Percentiles rank a stretch among this genome's conserved stretches.
phyloP scores from a whole-genome alignment of 352 stramenopile genomes.

The Pythium monospermum region DNA sequence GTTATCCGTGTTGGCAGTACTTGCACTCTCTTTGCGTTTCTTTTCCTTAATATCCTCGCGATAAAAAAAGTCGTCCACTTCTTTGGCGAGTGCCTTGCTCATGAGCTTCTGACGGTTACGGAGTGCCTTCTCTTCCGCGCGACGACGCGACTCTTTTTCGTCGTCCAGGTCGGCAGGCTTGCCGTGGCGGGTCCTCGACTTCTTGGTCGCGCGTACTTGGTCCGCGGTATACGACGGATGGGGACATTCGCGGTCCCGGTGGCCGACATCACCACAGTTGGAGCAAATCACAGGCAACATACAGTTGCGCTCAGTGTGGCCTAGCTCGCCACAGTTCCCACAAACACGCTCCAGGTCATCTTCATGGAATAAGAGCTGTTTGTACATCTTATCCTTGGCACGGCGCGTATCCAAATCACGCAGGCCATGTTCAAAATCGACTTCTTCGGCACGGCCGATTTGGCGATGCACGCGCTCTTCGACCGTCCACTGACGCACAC shows the following conservation, averaged over 20 bases:
- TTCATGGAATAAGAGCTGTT: conserved; percentile 52
- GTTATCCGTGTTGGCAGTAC: no score
- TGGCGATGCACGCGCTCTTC: conserved; percentile 19
- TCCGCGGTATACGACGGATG: conserved; percentile 26
- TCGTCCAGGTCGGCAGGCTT: no score
- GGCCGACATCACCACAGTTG: conserved; percentile 70
- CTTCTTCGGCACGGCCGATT: conserved; percentile 31
- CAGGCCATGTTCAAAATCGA: conserved; percentile 74
- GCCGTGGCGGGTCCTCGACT: no score
- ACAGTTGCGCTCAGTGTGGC: conserved; percentile 64
- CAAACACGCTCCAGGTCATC: conserved; percentile 61
- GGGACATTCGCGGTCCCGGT: conserved; percentile 45
- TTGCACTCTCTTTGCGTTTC: no score
- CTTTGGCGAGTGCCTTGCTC: conserved; percentile 47
- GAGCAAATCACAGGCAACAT: conserved; percentile 71
- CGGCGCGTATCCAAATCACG: conserved; percentile 37
- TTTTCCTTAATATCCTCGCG: conserved; percentile 10
- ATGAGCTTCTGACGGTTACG: conserved; percentile 45
- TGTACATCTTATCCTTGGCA: conserved; percentile 53
- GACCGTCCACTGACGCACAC: neutral
- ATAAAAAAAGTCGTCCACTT: conserved; percentile 63
- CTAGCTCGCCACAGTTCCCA: conserved; percentile 69
- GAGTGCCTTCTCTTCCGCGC: conserved; percentile 28
- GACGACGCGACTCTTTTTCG: conserved; percentile 18
- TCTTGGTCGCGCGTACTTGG: conserved; percentile 25